A percentile compares a stretch with the other conserved stretches of the same genome.
These are phyloP conservation scores for Myochromella boudieri DNA, from an alignment of 768 basidiomycete species.

Conservation along the genomic window DNA sequence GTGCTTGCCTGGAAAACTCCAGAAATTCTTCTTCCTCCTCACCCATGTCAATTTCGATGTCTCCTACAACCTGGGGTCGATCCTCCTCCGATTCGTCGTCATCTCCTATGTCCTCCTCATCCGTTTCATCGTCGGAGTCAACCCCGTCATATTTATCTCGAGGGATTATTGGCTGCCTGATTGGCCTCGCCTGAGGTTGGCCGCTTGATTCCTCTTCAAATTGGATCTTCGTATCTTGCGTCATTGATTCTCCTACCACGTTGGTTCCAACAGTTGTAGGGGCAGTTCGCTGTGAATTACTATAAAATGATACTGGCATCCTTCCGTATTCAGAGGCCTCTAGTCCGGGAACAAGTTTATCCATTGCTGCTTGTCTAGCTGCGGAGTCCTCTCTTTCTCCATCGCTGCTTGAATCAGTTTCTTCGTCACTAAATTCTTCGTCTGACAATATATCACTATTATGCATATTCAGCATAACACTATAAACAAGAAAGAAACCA, in stretches of 20 bases:
- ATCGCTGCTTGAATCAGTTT: conserved; percentile 46
- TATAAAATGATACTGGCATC: conserved; percentile 73
- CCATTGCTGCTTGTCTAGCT: conserved; percentile 66
- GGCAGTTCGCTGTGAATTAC: conserved; percentile 67
- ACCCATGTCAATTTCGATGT: conserved; percentile 87
- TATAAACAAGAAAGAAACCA: conserved; percentile 6
- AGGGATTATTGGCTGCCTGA: conserved; percentile 78
- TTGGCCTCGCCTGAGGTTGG: conserved; percentile 36
- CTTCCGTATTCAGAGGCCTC: conserved; percentile 85
- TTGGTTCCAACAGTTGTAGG: conserved; percentile 45
- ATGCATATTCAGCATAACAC: too few species aligned
- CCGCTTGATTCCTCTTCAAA: conserved; percentile 7
- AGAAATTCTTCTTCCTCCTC: conserved; percentile 95
- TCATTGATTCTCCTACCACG: conserved; percentile 29
- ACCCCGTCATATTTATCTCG: conserved; percentile 90
- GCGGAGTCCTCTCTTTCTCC: conserved; percentile 31
- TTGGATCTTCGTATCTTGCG: conserved; percentile 4
- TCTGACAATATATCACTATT: conserved; percentile 70
- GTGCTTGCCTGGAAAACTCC: conserved; percentile 88
- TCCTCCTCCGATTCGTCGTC: conserved; percentile 74
- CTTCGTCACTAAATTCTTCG: conserved; percentile 57
- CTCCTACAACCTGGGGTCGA: conserved; percentile 77
- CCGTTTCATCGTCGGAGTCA: conserved; percentile 87
- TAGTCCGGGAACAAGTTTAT: conserved; percentile 78
- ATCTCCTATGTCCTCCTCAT: conserved; percentile 54